phyloP scores from a whole-genome alignment of 129 eudicot genomes.

The Centrapalus pauciflorus region DNA sequence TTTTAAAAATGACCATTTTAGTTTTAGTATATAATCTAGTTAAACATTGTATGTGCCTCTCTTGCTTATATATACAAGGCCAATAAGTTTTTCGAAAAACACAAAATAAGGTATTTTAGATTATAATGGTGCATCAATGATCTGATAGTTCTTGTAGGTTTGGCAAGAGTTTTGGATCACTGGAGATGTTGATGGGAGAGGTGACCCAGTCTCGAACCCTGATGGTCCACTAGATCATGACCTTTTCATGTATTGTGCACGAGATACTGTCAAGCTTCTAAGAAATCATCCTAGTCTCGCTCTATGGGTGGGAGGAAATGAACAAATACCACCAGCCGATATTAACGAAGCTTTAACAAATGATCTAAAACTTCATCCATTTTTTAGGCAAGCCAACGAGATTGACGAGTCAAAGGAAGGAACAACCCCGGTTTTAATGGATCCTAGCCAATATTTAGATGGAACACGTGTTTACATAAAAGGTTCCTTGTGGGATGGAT shows the following conservation, averaged over 20 bases:
- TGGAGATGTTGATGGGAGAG: conserved; percentile 95
- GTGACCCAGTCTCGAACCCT: conserved; percentile 87
- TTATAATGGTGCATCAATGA: conserved; percentile 2
- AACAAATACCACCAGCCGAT: conserved; percentile 87
- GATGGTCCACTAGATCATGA: conserved; percentile 94
- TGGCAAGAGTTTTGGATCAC: conserved; percentile 99
- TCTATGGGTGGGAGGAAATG: conserved; percentile 98
- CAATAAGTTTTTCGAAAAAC: too few relatives aligned
- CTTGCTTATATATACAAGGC: too few relatives aligned
- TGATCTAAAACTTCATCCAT: conserved; percentile 68
- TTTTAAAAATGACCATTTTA: too few relatives aligned
- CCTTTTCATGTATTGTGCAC: conserved; percentile 82
- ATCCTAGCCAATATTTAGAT: conserved; percentile 92
- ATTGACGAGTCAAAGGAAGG: conserved; percentile 20
- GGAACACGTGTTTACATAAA: conserved; percentile 85
- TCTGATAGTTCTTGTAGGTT: conserved; percentile 46
- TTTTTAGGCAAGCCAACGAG: conserved; percentile 31
- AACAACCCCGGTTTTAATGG: conserved; percentile 18
- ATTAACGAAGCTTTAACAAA: conserved; percentile 66
- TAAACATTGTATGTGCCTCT: too few relatives aligned
- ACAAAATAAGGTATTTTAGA: too few relatives aligned
- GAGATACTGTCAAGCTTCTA: conserved; percentile 88
- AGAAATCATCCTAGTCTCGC: conserved; percentile 98
- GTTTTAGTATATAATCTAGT: too few relatives aligned
- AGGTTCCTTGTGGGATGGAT: conserved; percentile 99